Conservation (phyloP, 1,139 yeast species). For the Pichia sp. region DNA sequence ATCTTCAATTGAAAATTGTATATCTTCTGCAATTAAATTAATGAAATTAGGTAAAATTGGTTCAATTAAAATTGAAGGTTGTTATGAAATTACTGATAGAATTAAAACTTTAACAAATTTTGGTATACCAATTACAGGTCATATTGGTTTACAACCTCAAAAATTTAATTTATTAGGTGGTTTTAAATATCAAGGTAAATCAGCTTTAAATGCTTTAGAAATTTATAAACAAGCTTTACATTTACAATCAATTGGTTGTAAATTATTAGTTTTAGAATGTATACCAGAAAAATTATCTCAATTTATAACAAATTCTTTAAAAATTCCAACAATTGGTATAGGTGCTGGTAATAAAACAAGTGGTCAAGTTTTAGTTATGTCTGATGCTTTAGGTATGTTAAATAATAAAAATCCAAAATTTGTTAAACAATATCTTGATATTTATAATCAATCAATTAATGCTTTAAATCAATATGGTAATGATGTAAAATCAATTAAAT, state of each 20-base stretch:
- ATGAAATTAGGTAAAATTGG: slow-evolving; percentile 62
- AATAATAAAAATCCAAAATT: slow-evolving; percentile 56
- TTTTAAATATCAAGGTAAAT: slow-evolving; percentile 76
- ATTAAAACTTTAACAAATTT: slow-evolving; percentile 47
- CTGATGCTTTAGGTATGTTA: slow-evolving; percentile 77
- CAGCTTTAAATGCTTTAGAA: slow-evolving; percentile 47
- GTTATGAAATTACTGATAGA: slow-evolving; percentile 45
- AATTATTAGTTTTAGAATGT: slow-evolving; percentile 74
- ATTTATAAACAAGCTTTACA: slow-evolving; percentile 63
- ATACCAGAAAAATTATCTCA: slow-evolving; percentile 73
- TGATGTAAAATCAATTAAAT: slow-evolving; percentile 50
- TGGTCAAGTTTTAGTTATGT: slow-evolving; percentile 87
- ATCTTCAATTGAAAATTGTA: slow-evolving; percentile 55
- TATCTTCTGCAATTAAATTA: slow-evolving; percentile 54
- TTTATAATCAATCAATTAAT: slow-evolving; percentile 42
- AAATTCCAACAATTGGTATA: slow-evolving; percentile 86
- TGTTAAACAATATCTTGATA: slow-evolving; percentile 61
- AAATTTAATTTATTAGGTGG: slow-evolving; percentile 77
- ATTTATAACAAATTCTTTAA: slow-evolving; percentile 51
- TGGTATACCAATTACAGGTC: slow-evolving; percentile 91
- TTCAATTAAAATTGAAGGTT: slow-evolving; percentile 87
- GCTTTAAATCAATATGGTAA: slow-evolving; percentile 49
- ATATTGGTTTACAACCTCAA: slow-evolving; percentile 91
- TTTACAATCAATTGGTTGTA: slow-evolving; percentile 73
- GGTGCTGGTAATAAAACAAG: slow-evolving; percentile 86